These are phyloP conservation scores for Starmera caribaea DNA, from an alignment of 805 yeast genomes.

Conservation along the genomic window DNA sequence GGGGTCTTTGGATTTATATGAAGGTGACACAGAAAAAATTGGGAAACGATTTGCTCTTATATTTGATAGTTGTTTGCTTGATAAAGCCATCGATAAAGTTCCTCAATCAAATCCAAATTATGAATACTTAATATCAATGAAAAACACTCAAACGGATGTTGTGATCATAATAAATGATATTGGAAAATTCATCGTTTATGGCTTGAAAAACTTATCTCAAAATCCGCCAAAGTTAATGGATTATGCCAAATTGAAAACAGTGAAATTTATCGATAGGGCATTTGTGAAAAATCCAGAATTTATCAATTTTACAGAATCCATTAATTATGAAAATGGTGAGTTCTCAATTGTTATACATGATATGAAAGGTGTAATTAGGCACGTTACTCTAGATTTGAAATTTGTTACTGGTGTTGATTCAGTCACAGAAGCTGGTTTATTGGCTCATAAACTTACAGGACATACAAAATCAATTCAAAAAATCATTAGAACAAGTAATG, in stretches of 20 bases:
- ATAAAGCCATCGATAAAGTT: conserved; percentile 13
- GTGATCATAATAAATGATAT: conserved; percentile 29
- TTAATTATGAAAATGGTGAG: conserved; percentile 14
- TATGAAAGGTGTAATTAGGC: conserved; percentile 26
- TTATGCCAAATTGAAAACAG: conserved; percentile 26
- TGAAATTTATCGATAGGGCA: conserved; percentile 14
- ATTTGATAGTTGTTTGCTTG: conserved; percentile 30
- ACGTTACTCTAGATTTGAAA: conserved; percentile 19
- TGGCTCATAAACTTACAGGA: conserved; percentile 65
- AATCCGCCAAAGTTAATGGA: conserved; percentile 47
- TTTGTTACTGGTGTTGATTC: conserved; percentile 11
- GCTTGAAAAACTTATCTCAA: conserved; percentile 39
- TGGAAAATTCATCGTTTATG: conserved; percentile 34
- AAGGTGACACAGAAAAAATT: conserved; percentile 2
- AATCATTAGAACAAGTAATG: conserved; percentile 58
- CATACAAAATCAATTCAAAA: conserved; percentile 72
- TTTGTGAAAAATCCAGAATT: conserved; percentile 23
- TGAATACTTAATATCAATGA: conserved; percentile 13
- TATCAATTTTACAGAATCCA: conserved; percentile 26
- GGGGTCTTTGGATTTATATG: conserved; percentile 33
- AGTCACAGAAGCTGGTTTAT: conserved; percentile 11
- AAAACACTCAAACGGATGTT: conserved; percentile 29
- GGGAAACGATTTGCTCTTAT: conserved; percentile 26
- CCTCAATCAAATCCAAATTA: conserved; percentile 8
- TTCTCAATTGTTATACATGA: conserved; percentile 39